Percentiles rank a stretch among this genome's conserved stretches.
These are phyloP conservation scores for Bertia moriformis DNA, from an alignment of 2,329 filamentous ascomycete species.

Conservation along the genomic window DNA sequence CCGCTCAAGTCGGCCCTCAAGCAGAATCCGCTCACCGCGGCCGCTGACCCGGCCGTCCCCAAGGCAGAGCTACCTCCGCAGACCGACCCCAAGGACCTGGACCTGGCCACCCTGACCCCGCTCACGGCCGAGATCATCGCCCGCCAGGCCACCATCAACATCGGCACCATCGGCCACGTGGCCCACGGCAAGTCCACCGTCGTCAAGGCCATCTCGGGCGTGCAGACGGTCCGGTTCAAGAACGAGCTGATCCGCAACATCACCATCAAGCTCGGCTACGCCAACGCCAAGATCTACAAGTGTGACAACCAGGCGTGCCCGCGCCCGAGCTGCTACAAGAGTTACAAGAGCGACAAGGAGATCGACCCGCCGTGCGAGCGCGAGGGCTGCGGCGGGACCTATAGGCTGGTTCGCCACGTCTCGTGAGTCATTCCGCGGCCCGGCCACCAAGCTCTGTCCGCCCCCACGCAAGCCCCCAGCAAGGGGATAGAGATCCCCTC, in stretches of 20 bases:
- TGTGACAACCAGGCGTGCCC: constrained; percentile 87
- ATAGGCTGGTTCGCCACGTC: constrained; percentile 78
- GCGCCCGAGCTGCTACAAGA: constrained; percentile 85
- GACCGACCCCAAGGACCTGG: constrained; percentile 45
- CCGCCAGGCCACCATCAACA: constrained; percentile 49
- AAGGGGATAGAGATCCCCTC: background rate
- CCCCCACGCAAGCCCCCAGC: background rate
- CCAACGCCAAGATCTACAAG: constrained; percentile 98
- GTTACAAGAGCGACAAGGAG: constrained; percentile 98
- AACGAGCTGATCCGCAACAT: constrained; percentile 99
- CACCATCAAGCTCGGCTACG: constrained; percentile 98
- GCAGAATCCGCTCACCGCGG: background rate
- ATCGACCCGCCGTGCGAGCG: constrained; percentile 91
- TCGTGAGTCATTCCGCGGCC: constrained; percentile 72
- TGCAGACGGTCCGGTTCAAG: constrained; percentile 99
- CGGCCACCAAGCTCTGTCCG: background rate
- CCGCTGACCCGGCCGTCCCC: constrained; percentile 4
- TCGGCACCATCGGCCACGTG: constrained; percentile 84
- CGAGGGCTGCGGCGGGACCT: constrained; percentile 76
- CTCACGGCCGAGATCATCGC: constrained; percentile 56
- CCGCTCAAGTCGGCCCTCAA: background rate
- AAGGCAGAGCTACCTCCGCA: constrained; percentile 48
- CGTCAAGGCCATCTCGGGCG: constrained; percentile 96
- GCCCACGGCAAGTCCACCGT: constrained; percentile 98
- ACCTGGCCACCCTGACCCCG: constrained; percentile 43